Evolutionary conservation across 495 filamentous ascomycete species (phyloP), one percentile per base, ranked within the genome.

Genomic region (Penicillium angulare): DNA sequence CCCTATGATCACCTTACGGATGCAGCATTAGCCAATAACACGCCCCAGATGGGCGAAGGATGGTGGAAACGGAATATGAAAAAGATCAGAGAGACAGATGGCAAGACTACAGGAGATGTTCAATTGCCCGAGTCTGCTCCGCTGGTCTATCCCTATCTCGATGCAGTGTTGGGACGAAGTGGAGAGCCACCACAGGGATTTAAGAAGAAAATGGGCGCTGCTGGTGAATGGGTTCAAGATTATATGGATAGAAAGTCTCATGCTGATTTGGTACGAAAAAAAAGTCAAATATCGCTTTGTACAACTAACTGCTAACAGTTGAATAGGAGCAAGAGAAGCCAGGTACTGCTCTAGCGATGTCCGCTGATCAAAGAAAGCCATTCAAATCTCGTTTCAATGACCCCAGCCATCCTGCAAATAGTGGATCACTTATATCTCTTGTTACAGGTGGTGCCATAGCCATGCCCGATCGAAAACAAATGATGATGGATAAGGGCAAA

Each of bases 321-420:
- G 10, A 7, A 8, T 8, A 59, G 50, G 56, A 55, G 15, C 29
- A 23, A 3, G 32, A 59, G 9, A 31, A 59, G 16, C 43, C 22
- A 10, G 51, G 49, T 7, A 47, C 47, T 7, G 32, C 47, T 20
- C 49, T 45, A 16, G 43, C 40, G 13, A 24, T 51, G 1, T 38
- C 43, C 5, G n/a, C 47, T 1, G 10, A 16, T 7, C 23, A 55
- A 8, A 23, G 47, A 5, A 15, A 27, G 7, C 17, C 33, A 6
- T 34, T 55, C 17, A 32, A 34, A 23, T 59, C 56, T 0, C 51
- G 56, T 8, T 59, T 45, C 21, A 59, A 49, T 24, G 56, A 59
- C n/a, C 51, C 56, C 7, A 49, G 48, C n/a, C 56, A 59, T 16
- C 47, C 56, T 0, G 47, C 48, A n/a, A 59, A 49, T 20, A 59